phyloP scores from a whole-genome alignment of 1,284 basidiomycete genomes.

The Kwoniella shivajii region DNA sequence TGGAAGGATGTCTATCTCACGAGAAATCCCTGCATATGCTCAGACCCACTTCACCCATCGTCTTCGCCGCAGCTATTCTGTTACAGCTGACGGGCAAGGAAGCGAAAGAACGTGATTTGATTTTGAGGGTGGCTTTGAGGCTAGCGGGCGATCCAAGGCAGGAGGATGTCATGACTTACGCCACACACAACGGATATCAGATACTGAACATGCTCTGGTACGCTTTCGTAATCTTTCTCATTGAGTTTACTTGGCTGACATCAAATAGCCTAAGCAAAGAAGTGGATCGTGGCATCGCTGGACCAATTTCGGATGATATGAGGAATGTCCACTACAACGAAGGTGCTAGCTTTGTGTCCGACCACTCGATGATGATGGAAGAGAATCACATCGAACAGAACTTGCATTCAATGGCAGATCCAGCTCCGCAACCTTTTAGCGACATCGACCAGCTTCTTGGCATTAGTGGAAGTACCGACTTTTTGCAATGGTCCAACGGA shows the following conservation, averaged over 20 bases:
- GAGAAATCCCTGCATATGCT: slow-evolving; percentile 16
- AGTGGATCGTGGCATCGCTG: background rate
- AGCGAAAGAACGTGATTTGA: slow-evolving; percentile 5
- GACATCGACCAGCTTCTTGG: slow-evolving; percentile 10
- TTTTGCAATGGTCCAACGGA: background rate
- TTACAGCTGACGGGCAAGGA: slow-evolving; percentile 3
- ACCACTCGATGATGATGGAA: background rate
- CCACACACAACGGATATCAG: slow-evolving; percentile 15
- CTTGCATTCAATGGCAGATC: background rate
- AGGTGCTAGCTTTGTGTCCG: background rate
- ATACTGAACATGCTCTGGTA: slow-evolving; percentile 20
- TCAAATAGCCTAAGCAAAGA: slow-evolving; percentile 4
- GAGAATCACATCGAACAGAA: background rate
- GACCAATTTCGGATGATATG: background rate
- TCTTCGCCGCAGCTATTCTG: slow-evolving; percentile 12
- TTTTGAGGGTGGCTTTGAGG: slow-evolving; percentile 10
- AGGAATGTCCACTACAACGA: background rate
- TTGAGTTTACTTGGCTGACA: background rate
- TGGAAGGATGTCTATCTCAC: slow-evolving; percentile 9
- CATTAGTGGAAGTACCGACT: slow-evolving; percentile 1
- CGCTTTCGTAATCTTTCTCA: background rate
- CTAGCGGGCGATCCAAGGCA: slow-evolving; percentile 9
- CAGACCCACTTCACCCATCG: slow-evolving; percentile 12
- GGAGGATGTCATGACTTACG: slow-evolving; percentile 10
- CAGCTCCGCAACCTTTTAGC: background rate